Evolutionary conservation across 192 early-diverging fungal genomes (phyloP).

Genomic region (Rhizophagus clarus): DNA sequence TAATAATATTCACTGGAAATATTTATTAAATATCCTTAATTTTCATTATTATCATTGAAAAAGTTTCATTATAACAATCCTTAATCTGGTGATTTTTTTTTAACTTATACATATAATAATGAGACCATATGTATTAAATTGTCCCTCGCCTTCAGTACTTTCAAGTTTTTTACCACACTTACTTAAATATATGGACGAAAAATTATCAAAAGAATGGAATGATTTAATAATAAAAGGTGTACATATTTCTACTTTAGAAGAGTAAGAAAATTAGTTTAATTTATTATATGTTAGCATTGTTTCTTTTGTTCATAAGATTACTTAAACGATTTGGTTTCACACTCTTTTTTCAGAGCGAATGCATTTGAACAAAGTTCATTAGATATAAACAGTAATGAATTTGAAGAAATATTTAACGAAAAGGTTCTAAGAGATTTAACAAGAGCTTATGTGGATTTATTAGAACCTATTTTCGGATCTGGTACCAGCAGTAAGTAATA

Average conservation of each 20-base stretch:
- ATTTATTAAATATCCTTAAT: conserved; percentile 21
- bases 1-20: conserved; percentile 36
- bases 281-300: not conserved
- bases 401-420: conserved; percentile 29
- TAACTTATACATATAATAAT: conserved; percentile 30
- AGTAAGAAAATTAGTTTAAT: not conserved
- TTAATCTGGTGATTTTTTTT: conserved; percentile 20
- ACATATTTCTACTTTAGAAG: not conserved
- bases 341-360: not conserved
- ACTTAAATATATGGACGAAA: conserved; percentile 39
- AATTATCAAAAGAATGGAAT: conserved; percentile 38
- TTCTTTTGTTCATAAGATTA: too few species aligned
- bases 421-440: conserved; percentile 20
- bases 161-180: conserved; percentile 35
- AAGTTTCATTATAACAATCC: not conserved
- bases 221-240: conserved; percentile 36
- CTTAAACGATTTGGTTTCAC: not conserved
- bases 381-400: not conserved
- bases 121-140: conserved; percentile 37
- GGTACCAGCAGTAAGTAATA: not conserved
- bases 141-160: conserved; percentile 32
- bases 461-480: conserved; percentile 8
- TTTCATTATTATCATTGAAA: not conserved
- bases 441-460: conserved; percentile 23
- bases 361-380: not conserved